phyloP scores from a whole-genome alignment of 139 green algal species.

The Zygnema circumcarinatum region DNA sequence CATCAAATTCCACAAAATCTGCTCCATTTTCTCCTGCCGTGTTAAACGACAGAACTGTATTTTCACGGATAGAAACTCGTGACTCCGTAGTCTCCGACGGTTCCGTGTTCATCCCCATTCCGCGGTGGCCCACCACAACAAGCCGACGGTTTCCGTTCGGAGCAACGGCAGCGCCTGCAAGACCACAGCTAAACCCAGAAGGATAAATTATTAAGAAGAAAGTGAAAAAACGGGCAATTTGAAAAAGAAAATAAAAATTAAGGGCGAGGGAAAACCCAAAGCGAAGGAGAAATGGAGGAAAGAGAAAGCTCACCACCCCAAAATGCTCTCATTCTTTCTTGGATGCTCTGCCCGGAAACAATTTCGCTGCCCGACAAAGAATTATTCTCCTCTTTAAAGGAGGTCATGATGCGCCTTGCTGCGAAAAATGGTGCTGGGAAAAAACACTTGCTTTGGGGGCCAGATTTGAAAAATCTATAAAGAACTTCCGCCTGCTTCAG shows the following conservation, averaged over 20 bases:
- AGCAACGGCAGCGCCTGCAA: background rate
- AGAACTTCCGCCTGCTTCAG: background rate
- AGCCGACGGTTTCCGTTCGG: background rate
- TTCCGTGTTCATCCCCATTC: constrained; percentile 29
- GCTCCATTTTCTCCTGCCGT: background rate
- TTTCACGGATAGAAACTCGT: constrained; percentile 20
- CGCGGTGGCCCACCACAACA: constrained; percentile 45
- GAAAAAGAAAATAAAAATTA: background rate
- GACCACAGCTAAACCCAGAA: background rate
- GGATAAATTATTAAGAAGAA: background rate
- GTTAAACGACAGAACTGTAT: constrained; percentile 55
- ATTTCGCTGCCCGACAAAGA: background rate
- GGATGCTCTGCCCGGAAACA: background rate
- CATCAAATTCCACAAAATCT: constrained; percentile 56
- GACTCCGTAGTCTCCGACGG: background rate
- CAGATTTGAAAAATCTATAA: background rate
- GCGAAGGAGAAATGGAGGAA: background rate
- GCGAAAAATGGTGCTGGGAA: background rate
- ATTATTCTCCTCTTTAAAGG: background rate
- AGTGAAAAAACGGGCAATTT: background rate
- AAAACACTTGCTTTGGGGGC: background rate
- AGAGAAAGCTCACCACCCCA: no score
- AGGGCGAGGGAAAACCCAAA: background rate
- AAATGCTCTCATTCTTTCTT: background rate
- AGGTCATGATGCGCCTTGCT: background rate